These are phyloP conservation scores for Zychaea mexicana DNA, from an alignment of 371 early-diverging fungal genomes.

Conservation along the genomic window DNA sequence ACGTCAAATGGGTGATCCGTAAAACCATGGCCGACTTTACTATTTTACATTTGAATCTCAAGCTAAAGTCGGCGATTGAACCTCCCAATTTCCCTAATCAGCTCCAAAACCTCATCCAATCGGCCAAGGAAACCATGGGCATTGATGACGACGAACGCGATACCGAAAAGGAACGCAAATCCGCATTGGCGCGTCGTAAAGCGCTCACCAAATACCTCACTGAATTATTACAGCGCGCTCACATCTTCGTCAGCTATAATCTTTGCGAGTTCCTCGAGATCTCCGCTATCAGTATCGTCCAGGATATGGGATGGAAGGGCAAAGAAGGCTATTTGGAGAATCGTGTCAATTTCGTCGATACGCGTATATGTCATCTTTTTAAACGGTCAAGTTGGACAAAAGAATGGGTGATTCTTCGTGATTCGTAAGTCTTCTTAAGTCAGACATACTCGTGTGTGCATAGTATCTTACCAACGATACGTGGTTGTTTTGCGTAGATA, in stretches of 20 bases:
- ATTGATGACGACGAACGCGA: constrained; percentile 19
- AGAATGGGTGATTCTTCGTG: constrained; percentile 78
- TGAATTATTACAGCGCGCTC: constrained; percentile 54
- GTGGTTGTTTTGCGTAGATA: too few relatives aligned
- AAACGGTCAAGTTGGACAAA: constrained; percentile 51
- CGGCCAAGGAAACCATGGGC: constrained; percentile 30
- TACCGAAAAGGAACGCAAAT: constrained; percentile 27
- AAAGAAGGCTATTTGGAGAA: constrained; percentile 78
- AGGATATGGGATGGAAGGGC: constrained; percentile 86
- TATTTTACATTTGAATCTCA: constrained; percentile 66
- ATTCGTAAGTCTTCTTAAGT: constrained; percentile 55
- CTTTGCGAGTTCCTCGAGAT: constrained; percentile 83
- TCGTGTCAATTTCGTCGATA: constrained; percentile 49
- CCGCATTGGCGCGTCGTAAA: constrained; percentile 57
- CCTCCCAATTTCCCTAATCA: constrained; percentile 52
- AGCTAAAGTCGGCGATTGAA: constrained; percentile 37
- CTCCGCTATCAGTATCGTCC: constrained; percentile 71
- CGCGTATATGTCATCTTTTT: constrained; percentile 40
- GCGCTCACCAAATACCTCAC: constrained; percentile 70
- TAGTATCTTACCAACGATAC: too few relatives aligned
- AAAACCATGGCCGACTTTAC: constrained; percentile 72
- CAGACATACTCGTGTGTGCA: neutral
- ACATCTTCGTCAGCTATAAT: constrained; percentile 66
- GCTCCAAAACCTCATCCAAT: constrained; percentile 40
- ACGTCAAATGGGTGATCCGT: constrained; percentile 76